Conservation (phyloP, 352 stramenopile species). For the Phytophthora rubi region DNA sequence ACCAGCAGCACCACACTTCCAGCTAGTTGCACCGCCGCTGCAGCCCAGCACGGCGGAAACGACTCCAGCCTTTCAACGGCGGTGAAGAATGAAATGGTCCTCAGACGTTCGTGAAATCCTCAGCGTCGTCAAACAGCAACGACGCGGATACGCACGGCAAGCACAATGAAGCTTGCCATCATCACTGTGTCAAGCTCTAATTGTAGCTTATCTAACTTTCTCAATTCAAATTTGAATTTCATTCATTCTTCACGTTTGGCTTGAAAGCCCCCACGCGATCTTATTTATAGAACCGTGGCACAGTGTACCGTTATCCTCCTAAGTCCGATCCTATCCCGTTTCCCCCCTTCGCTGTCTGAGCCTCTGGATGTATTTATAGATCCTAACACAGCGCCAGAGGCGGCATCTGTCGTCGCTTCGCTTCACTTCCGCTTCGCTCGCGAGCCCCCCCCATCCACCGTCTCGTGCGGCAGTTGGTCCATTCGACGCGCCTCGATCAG, state of each 20-base stretch:
- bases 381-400: slow-evolving; percentile 2
- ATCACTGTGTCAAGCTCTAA: too few species aligned
- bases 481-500: slow-evolving; percentile 15
- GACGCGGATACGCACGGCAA: too few species aligned
- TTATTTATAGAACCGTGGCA: slow-evolving; percentile 20
- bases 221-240: slow-evolving; percentile 1
- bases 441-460: background rate
- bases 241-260: background rate
- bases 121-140: too few species aligned
- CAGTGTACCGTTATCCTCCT: background rate
- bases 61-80: too few species aligned
- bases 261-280: background rate
- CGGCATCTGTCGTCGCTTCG: slow-evolving; percentile 17
- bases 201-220: too few species aligned
- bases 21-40: too few species aligned
- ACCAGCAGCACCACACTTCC: too few species aligned
- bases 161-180: too few species aligned
- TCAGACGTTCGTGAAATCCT: too few species aligned
- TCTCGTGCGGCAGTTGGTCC: background rate
- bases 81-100: too few species aligned
- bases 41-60: too few species aligned
- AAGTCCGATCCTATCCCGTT: slow-evolving; percentile 10
- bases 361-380: background rate
- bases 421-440: slow-evolving; percentile 31
- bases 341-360: slow-evolving; percentile 4